These are phyloP conservation scores for Cyclotella baltica DNA, from an alignment of 108 stramenopile species.

Conservation along the genomic window DNA sequence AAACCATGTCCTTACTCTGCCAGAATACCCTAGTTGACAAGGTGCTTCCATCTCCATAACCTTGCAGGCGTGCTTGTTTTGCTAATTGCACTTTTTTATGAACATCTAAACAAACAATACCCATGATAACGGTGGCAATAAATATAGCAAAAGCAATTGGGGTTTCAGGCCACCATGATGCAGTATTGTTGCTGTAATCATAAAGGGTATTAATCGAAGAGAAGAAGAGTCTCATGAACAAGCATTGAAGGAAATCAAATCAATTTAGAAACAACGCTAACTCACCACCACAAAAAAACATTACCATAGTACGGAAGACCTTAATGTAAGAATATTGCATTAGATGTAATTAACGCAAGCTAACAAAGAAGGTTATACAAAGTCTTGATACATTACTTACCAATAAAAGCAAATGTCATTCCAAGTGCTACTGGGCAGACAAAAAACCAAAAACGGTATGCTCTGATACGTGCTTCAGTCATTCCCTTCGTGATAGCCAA, in stretches of 20 bases:
- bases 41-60: too few species aligned
- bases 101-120: too few species aligned
- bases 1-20: too few species aligned
- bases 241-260: background rate
- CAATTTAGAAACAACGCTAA: background rate
- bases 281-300: slow-evolving; percentile 10
- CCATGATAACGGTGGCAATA: too few species aligned
- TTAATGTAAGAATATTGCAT: background rate
- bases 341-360: background rate
- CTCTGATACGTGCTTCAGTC: slow-evolving; percentile 4
- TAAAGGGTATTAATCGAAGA: background rate
- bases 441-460: slow-evolving; percentile 11
- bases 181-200: slow-evolving; percentile 21
- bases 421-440: slow-evolving; percentile 27
- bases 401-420: slow-evolving; percentile 25
- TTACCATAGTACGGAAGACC: slow-evolving; percentile 8
- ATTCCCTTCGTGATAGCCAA: background rate
- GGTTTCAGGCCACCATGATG: slow-evolving; percentile 24
- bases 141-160: too few species aligned
- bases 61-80: too few species aligned
- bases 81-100: too few species aligned
- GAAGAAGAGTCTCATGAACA: background rate
- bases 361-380: background rate
- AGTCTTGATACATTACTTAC: background rate
- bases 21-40: too few species aligned